These are phyloP conservation scores for Herpetomonas tarakana DNA, from an alignment of 208 protist species.

Conservation along the genomic window DNA sequence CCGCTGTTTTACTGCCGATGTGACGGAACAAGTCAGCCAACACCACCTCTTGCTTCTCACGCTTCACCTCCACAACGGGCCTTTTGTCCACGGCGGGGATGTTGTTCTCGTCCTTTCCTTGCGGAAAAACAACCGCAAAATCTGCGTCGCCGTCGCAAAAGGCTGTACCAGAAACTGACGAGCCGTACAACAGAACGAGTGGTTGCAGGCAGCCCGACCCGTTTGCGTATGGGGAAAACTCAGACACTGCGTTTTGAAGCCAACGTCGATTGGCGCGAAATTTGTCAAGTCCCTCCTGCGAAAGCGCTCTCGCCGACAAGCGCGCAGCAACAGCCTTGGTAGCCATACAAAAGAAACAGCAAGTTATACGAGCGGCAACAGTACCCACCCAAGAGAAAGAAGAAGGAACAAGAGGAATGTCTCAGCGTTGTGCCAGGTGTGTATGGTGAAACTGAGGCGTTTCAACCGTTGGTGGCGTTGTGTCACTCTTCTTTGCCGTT, in stretches of 20 bases:
- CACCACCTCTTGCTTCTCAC: constrained; percentile 41
- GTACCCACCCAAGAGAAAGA: too few species aligned
- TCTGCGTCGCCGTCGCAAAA: constrained; percentile 73
- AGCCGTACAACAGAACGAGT: constrained; percentile 71
- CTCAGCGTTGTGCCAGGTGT: too few species aligned
- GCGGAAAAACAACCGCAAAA: constrained; percentile 58
- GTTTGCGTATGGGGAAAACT: neutral
- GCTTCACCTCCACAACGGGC: constrained; percentile 19
- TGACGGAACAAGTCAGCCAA: constrained; percentile 47
- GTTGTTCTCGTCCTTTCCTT: neutral
- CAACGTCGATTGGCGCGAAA: neutral
- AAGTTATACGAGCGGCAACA: too few species aligned
- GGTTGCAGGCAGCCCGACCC: constrained; percentile 9
- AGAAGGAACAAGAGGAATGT: too few species aligned
- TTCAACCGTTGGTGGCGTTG: too few species aligned
- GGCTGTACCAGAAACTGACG: constrained; percentile 63
- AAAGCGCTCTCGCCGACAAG: neutral
- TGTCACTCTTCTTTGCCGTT: too few species aligned
- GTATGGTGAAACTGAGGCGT: too few species aligned
- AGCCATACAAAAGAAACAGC: constrained; percentile 22
- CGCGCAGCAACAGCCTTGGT: neutral
- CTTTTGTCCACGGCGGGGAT: constrained; percentile 2
- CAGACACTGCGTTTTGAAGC: neutral
- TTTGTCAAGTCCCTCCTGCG: neutral
- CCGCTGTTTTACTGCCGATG: constrained; percentile 16